Evolutionary conservation across 495 filamentous ascomycete genomes (phyloP), one percentile per base, ranked within the genome.

Genomic region (Daldinia decipiens): DNA sequence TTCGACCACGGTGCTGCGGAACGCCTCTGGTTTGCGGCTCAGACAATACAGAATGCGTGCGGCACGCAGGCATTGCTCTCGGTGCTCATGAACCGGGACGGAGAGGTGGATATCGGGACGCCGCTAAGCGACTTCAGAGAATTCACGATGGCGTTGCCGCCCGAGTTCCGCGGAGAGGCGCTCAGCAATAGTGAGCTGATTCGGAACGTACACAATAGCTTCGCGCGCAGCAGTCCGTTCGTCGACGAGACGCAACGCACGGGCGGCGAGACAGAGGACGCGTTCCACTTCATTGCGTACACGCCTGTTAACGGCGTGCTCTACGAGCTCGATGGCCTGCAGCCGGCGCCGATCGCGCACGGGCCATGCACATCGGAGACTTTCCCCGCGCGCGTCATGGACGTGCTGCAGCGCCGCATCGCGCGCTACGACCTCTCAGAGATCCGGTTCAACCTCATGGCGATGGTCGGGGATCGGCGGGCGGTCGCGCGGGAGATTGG

Each of bases 1-100:
- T 97, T 92, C 81, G 95, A 97, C 82, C 81, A 83, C 64, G 85
- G 83, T 11, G 92, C 93, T 1, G 81, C 90, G 3, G 88, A 93
- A 70, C 83, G 84, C 59, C 82, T 98, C 73, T 99, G 97, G 86
- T 99, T 99, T 83, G 95, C 95, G 2, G 89, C 91, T 12, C 95
- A 99, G 82, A 98, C 95, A 1, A 99, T 99, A 80, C 95, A 98
- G 83, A 99, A 99, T 83, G 95, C 95, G 27, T 99, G 95, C 83
- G 95, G 94, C 63, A 99, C 95, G 15, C 95, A 98, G 82, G 95
- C 95, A 26, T 88, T 99, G 65, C 88, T 99, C 34, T 94, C 91
- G 52, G 91, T 98, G 65, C 86, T 99, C 26, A 84, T 99, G 61
- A 99, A 99, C 82, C 90, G 95, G 70, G 89, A 89, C 15, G 70